phyloP scores from a whole-genome alignment of 2,329 filamentous ascomycete genomes.

The Rhinocladiella mackenziei region DNA sequence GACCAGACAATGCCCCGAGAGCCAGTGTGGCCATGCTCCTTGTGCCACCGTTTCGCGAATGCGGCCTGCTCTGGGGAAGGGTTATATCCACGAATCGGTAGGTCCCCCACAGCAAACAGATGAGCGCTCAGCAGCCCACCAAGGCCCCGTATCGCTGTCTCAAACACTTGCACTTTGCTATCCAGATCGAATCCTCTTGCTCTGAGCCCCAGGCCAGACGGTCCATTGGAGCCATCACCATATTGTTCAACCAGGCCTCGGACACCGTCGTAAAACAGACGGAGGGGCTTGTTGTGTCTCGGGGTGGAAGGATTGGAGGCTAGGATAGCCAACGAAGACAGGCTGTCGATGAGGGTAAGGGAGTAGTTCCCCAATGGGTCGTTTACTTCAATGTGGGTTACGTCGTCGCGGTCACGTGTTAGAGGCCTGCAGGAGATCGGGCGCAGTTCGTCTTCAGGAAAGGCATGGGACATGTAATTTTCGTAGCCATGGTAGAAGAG shows the following conservation, averaged over 20 bases:
- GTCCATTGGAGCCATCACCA: conserved; percentile 72
- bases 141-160: conserved; percentile 90
- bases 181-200: conserved; percentile 86
- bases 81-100: conserved; percentile 78
- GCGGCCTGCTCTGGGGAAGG: conserved; percentile 43
- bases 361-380: conserved; percentile 97
- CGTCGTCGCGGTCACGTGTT: conserved; percentile 75
- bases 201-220: conserved; percentile 65
- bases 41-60: conserved; percentile 43
- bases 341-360: conserved; percentile 87
- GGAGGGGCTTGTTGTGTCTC: conserved; percentile 59
- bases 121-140: conserved; percentile 90
- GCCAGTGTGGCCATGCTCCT: conserved; percentile 27
- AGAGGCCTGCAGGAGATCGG: conserved; percentile 81
- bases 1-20: conserved; percentile 60
- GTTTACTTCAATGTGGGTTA: conserved; percentile 79
- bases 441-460: conserved; percentile 91
- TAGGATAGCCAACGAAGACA: conserved; percentile 89
- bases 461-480: conserved; percentile 90
- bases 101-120: conserved; percentile 82
- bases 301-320: conserved; percentile 63
- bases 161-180: conserved; percentile 97
- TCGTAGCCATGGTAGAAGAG: conserved; percentile 97
- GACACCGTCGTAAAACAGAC: conserved; percentile 76
- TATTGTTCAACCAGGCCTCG: conserved; percentile 73